phyloP scores from a whole-genome alignment of 768 basidiomycete species.

The Termitomyces sp. region DNA sequence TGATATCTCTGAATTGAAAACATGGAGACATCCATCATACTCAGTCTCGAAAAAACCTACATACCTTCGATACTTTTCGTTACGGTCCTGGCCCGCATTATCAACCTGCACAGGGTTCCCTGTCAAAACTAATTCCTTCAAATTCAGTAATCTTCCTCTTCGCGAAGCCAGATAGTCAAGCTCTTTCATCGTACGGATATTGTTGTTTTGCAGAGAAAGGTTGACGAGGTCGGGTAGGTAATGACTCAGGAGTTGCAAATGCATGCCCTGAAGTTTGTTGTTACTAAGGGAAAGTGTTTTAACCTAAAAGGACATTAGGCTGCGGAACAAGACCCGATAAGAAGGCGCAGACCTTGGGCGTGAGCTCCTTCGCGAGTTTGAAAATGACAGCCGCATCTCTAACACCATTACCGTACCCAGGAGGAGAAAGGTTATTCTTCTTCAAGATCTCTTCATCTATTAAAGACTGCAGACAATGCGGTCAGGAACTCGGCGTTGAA shows the following conservation, averaged over 20 bases:
- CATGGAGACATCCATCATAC: background rate
- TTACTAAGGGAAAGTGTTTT: slow-evolving; percentile 83
- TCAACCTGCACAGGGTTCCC: slow-evolving; percentile 72
- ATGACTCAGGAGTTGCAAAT: slow-evolving; percentile 56
- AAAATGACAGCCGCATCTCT: slow-evolving; percentile 81
- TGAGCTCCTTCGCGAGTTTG: slow-evolving; percentile 76
- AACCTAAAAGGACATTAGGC: slow-evolving; percentile 34
- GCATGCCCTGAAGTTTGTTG: slow-evolving; percentile 53
- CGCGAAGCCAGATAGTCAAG: slow-evolving; percentile 56
- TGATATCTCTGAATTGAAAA: slow-evolving; percentile 55
- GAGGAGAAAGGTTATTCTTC: slow-evolving; percentile 63
- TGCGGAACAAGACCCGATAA: background rate
- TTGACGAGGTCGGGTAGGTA: slow-evolving; percentile 79
- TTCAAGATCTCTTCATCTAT: slow-evolving; percentile 70
- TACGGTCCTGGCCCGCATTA: slow-evolving; percentile 50
- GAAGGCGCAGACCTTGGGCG: slow-evolving; percentile 50
- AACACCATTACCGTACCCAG: slow-evolving; percentile 59
- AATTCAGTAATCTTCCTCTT: slow-evolving; percentile 51
- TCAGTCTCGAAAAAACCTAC: slow-evolving; percentile 31
- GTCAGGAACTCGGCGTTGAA: slow-evolving; percentile 13
- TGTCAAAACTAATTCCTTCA: slow-evolving; percentile 67
- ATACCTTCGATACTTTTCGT: slow-evolving; percentile 65
- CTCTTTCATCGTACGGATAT: slow-evolving; percentile 63
- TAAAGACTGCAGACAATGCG: slow-evolving; percentile 52
- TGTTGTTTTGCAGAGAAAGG: slow-evolving; percentile 76